A percentile compares a stretch with the other conserved stretches of the same genome.
These are phyloP conservation scores for Colletotrichum salicis DNA, from an alignment of 2,329 filamentous ascomycete species.

Conservation along the genomic window DNA sequence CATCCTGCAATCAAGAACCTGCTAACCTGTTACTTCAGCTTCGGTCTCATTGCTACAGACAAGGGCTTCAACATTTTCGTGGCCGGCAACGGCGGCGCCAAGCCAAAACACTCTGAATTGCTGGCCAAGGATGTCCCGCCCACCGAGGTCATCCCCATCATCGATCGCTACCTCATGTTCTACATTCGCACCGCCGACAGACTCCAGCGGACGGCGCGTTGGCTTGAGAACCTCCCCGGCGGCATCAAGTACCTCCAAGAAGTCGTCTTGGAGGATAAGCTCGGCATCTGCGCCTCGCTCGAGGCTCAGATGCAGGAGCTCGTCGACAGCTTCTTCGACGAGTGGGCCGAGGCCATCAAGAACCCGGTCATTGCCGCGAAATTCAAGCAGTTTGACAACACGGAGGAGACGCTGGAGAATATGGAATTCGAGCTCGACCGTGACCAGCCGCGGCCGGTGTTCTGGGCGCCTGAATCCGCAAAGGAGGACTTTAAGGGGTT, in stretches of 20 bases:
- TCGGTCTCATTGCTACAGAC: conserved; percentile 90
- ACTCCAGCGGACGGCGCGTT: conserved; percentile 87
- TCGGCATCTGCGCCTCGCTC: conserved; percentile 85
- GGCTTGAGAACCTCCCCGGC: conserved; percentile 86
- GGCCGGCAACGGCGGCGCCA: conserved; percentile 88
- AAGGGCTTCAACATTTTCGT: conserved; percentile 96
- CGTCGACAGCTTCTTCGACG: conserved; percentile 86
- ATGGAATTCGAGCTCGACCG: conserved; percentile 80
- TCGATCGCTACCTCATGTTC: conserved; percentile 91
- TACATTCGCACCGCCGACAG: conserved; percentile 94
- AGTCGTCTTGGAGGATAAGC: conserved; percentile 85
- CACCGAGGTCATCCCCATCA: conserved; percentile 81
- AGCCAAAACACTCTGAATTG: conserved; percentile 83
- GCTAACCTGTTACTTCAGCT: conserved; percentile 58
- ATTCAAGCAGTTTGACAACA: conserved; percentile 89
- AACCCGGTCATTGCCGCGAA: conserved; percentile 73
- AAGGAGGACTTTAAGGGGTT: conserved; percentile 78
- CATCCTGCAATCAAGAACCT: neutral
- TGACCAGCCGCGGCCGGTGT: conserved; percentile 76
- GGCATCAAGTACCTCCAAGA: conserved; percentile 85
- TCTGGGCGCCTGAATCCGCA: conserved; percentile 78
- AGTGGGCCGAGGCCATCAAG: conserved; percentile 87
- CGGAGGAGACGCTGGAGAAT: conserved; percentile 72
- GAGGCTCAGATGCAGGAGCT: conserved; percentile 90
- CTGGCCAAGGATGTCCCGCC: conserved; percentile 88